Evolutionary conservation across 495 filamentous ascomycete genomes (phyloP).

Genomic region (Trichoderma virens): DNA sequence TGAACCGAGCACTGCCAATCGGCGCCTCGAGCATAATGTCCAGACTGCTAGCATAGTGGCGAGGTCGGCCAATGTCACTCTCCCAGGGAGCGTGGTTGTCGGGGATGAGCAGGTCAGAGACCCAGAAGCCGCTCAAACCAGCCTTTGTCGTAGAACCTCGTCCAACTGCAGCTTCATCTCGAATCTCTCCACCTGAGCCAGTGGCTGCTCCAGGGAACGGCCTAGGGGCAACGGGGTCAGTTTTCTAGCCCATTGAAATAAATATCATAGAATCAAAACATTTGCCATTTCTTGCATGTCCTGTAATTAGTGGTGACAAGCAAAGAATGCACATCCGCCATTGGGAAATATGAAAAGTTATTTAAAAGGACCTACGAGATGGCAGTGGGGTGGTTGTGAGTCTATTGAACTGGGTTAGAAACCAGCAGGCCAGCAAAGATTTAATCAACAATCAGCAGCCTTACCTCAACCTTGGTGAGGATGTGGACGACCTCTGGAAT

Average conservation of each 20-base stretch:
- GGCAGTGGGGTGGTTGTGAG: constrained; percentile 95
- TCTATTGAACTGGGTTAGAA: constrained; percentile 24
- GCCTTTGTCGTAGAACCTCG: constrained; percentile 89
- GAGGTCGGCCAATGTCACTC: constrained; percentile 77
- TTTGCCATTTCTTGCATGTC: background rate
- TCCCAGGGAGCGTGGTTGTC: constrained; percentile 81
- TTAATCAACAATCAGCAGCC: background rate
- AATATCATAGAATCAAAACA: background rate
- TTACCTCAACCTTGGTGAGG: constrained; percentile 76
- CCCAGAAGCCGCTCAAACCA: constrained; percentile 85
- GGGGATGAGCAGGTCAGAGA: constrained; percentile 87
- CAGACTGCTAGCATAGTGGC: constrained; percentile 83
- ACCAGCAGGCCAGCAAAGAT: background rate
- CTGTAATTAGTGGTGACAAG: background rate
- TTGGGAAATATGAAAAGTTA: constrained; percentile 7
- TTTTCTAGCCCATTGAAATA: background rate
- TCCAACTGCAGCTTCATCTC: constrained; percentile 91
- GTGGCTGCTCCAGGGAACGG: constrained; percentile 76
- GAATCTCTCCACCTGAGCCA: constrained; percentile 88
- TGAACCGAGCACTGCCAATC: constrained; percentile 88
- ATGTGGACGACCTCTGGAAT: constrained; percentile 84
- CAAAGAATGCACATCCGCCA: background rate
- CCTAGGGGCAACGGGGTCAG: background rate
- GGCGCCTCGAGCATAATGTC: constrained; percentile 98
- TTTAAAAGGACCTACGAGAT: constrained; percentile 63